Conservation (phyloP, 805 yeast genomes). For the Candida tibetensis region DNA sequence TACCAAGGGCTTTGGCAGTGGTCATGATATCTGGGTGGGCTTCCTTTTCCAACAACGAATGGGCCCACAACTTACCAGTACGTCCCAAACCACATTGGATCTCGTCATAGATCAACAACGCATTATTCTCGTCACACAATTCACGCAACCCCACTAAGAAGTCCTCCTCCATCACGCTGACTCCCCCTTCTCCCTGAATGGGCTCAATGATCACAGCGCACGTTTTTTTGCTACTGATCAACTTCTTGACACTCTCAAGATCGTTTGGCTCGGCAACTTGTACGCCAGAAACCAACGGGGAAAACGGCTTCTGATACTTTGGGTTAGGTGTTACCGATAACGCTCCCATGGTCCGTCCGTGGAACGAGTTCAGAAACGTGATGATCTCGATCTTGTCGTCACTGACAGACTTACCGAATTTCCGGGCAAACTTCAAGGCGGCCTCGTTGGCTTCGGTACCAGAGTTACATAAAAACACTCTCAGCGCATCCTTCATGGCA, state of each 20-base stretch:
- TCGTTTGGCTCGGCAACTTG: conserved; percentile 62
- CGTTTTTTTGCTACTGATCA: conserved; percentile 56
- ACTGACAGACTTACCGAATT: conserved; percentile 60
- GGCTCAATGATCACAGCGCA: conserved; percentile 97
- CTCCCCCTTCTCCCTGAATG: conserved; percentile 97
- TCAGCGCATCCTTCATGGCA: conserved; percentile 77
- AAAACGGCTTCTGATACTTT: conserved; percentile 88
- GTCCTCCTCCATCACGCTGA: conserved; percentile 60
- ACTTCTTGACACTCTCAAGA: conserved; percentile 53
- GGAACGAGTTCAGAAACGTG: conserved; percentile 88
- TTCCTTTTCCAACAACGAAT: conserved; percentile 63
- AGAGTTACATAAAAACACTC: conserved; percentile 63
- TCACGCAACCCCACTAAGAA: conserved; percentile 65
- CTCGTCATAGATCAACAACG: conserved; percentile 85
- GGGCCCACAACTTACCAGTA: conserved; percentile 93
- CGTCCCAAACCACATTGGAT: conserved; percentile 97
- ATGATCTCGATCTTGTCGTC: conserved; percentile 70
- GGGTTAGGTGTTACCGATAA: conserved; percentile 88
- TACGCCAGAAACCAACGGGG: conserved; percentile 90
- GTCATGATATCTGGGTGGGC: conserved; percentile 95
- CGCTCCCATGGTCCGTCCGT: conserved; percentile 94
- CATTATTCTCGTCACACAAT: conserved; percentile 66
- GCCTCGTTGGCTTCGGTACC: conserved; percentile 62
- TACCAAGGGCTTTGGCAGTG: conserved; percentile 94
- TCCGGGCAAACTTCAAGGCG: conserved; percentile 67